Conservation (phyloP, 495 filamentous ascomycete genomes). For the Choiromyces venosus region DNA sequence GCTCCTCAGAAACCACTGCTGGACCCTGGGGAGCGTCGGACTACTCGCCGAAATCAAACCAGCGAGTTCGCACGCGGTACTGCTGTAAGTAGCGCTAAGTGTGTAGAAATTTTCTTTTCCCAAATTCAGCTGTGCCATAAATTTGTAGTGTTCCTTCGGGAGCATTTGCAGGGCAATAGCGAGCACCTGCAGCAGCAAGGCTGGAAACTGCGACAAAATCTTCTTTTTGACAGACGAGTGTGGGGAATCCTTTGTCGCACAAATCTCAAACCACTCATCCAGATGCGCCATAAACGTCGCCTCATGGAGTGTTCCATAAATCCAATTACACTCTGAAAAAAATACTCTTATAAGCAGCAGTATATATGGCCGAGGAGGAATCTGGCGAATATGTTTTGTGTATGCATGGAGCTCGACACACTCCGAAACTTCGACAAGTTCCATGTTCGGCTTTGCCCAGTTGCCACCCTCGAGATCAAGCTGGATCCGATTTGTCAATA, state of each 20-base stretch:
- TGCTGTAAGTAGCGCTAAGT: constrained; percentile 55
- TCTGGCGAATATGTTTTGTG: constrained; percentile 26
- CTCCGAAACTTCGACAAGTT: constrained; percentile 28
- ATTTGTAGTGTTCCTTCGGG: constrained; percentile 47
- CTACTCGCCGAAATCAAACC: constrained; percentile 53
- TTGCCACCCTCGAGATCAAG: constrained; percentile 32
- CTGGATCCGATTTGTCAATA: constrained; percentile 18
- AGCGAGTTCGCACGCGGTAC: constrained; percentile 52
- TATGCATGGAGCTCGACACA: constrained; percentile 36
- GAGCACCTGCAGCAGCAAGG: constrained; percentile 54
- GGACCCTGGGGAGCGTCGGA: constrained; percentile 52
- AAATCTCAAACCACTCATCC: constrained; percentile 47
- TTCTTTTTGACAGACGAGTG: constrained; percentile 18
- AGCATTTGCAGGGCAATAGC: constrained; percentile 54
- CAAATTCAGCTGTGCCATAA: constrained; percentile 53
- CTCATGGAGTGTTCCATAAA: constrained; percentile 55
- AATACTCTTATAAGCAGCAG: constrained; percentile 52
- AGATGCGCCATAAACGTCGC: constrained; percentile 50
- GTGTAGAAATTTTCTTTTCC: constrained; percentile 57
- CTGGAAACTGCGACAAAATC: constrained; percentile 48
- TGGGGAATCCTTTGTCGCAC: constrained; percentile 22
- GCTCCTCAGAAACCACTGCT: constrained; percentile 52
- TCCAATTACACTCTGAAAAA: constrained; percentile 57
- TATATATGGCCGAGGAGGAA: constrained; percentile 52
- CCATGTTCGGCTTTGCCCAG: constrained; percentile 23